Conservation (phyloP, 306 rosid genomes). For the Prunus salicina region DNA sequence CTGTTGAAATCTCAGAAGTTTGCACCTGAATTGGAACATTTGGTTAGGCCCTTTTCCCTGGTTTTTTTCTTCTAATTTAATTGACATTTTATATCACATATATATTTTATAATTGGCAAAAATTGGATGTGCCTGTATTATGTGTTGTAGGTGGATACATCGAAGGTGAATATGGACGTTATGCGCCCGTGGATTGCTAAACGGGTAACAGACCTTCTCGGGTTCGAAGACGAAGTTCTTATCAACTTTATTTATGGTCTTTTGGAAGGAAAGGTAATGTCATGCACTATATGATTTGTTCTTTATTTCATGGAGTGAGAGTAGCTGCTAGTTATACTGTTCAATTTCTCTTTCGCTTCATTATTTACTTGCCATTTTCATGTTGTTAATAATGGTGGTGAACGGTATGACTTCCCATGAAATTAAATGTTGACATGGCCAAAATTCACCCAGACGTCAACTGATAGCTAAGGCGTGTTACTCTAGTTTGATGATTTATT, state of each 20-base stretch:
- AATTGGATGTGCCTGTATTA: conserved; percentile 14
- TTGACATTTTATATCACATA: background rate
- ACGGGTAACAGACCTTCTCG: conserved; percentile 89
- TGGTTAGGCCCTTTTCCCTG: conserved; percentile 49
- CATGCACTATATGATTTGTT: background rate
- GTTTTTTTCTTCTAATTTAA: background rate
- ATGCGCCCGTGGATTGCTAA: conserved; percentile 88
- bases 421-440: background rate
- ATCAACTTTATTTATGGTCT: conserved; percentile 92
- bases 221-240: conserved; percentile 97
- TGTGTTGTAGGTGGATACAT: conserved; percentile 71
- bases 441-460: background rate
- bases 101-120: background rate
- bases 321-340: background rate
- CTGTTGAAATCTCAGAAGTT: conserved; percentile 93
- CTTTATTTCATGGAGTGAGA: background rate
- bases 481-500: background rate
- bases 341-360: background rate
- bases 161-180: conserved; percentile 91
- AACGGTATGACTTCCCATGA: background rate
- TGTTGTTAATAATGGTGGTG: conserved; percentile 1
- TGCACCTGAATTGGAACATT: conserved; percentile 84
- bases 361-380: background rate
- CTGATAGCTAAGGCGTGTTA: background rate
- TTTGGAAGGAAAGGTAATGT: conserved; percentile 83